Base-by-base conservation (phyloP, 1,284 basidiomycete species). In the Trametes sp. region DNA sequence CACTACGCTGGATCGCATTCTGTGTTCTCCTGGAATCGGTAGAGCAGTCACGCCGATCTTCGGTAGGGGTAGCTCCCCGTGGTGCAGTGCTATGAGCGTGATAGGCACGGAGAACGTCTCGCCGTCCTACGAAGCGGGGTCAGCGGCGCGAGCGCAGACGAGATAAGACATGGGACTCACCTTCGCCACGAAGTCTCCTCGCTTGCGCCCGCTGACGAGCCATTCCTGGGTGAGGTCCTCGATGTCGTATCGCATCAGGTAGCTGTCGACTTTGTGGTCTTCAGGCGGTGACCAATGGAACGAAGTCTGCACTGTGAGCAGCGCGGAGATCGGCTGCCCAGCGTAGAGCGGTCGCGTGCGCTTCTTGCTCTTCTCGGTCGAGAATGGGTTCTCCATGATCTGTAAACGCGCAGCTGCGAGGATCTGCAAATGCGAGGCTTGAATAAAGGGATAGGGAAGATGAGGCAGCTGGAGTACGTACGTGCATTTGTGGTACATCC, bases 161-260 rank as follows among this genome's bases (percentile, higher is more conserved):
- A 46, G 11, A 49, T 62, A 23, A 52, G 21, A 26, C 50, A 56
- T 13, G 13, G 23, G 35, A 66, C 81, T 62, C 69, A 90, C 92
- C 75, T 77, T 82, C 11, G 90, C 92, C 28, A 81, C 66, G 68
- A 93, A 94, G 68, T 92, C 89, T 1, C 92, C 94, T 53, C 87
- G 84, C 74, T 93, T 93, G 45, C 83, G 82, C 11, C 94, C 93
- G 65, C 90, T 92, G 14, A 95, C 84, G 2, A 95, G 79, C 93
- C 93, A 95, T 67, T 94, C 92, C 52, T 83, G 84, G 14, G 87
- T 81, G 75, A 86, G 82, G 66, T 93, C 90, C 64, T 92, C 87
- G 10, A 95, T 80, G 64, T 94, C 90, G 70, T 90, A 95, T 31
- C 86, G 82, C 76, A 95, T 83, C 36, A 76, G 71, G 70, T 88